These are phyloP conservation scores for Pseudonitzschia multistriata DNA, from an alignment of 108 stramenopile species.

Conservation along the genomic window DNA sequence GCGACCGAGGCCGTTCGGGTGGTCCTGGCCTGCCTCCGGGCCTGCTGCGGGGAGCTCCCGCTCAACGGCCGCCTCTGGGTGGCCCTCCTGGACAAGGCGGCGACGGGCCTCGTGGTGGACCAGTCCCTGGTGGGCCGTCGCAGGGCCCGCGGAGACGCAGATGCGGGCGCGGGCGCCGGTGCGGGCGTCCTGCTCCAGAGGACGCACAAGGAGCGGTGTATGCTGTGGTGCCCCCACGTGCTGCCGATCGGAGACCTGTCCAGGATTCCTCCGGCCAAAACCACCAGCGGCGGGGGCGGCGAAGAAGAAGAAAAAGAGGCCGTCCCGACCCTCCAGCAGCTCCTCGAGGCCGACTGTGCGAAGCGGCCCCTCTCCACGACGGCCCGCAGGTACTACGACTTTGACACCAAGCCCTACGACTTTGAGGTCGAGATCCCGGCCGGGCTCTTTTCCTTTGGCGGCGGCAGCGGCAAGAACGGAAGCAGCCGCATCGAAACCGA, in stretches of 20 bases:
- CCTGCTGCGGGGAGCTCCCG: constrained; percentile 15
- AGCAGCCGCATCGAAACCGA: constrained; percentile 5
- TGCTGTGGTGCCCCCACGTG: constrained; percentile 30
- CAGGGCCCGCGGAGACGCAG: neutral
- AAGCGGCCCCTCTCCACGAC: constrained; percentile 9
- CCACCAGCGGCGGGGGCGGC: neutral
- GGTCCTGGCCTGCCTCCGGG: constrained; percentile 15
- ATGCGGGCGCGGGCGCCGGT: no score
- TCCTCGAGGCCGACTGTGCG: neutral
- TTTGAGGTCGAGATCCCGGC: constrained; percentile 33
- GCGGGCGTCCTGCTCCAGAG: no score
- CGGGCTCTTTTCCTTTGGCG: neutral
- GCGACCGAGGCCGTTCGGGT: constrained; percentile 25
- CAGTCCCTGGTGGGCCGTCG: constrained; percentile 17
- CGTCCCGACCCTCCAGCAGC: neutral
- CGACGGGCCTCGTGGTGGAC: constrained; percentile 24
- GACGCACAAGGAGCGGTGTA: constrained; percentile 14
- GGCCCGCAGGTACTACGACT: constrained; percentile 17
- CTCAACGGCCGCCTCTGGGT: constrained; percentile 24
- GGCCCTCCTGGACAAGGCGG: constrained; percentile 16
- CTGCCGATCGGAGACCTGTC: neutral
- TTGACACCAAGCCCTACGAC: constrained; percentile 31
- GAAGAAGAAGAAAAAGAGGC: neutral
- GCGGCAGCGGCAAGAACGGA: no score
- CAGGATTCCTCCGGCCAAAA: neutral